These are phyloP conservation scores for Vitis cinerea DNA, from an alignment of 164 flowering plant genomes.

Conservation along the genomic window DNA sequence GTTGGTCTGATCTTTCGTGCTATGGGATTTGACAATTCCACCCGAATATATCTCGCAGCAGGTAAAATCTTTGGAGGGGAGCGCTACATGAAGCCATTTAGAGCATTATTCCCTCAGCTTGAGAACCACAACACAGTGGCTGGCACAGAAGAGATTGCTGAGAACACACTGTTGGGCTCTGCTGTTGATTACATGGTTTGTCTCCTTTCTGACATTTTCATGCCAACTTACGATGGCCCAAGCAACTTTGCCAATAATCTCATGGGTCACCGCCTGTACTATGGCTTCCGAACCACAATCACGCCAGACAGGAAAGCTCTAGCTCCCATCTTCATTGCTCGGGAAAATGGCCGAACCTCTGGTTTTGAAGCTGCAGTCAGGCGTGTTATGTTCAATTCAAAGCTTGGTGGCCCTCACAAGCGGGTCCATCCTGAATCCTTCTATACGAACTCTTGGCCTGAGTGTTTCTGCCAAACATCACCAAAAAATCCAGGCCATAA, in stretches of 20 bases:
- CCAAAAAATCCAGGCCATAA: conserved; percentile 61
- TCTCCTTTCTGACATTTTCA: conserved; percentile 88
- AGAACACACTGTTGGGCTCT: conserved; percentile 74
- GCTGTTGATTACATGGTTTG: conserved; percentile 99
- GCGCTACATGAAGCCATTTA: conserved; percentile 87
- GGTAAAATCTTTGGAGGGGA: conserved; percentile 97
- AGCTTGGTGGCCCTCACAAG: conserved; percentile 90
- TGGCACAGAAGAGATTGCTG: conserved; percentile 57
- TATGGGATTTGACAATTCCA: conserved; percentile 89
- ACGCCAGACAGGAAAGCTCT: conserved; percentile 90
- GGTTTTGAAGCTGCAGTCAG: conserved; percentile 85
- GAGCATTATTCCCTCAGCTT: conserved; percentile 82
- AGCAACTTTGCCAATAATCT: conserved; percentile 99
- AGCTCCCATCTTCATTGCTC: conserved; percentile 74
- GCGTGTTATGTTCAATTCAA: conserved; percentile 62
- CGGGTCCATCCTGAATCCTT: conserved; percentile 88
- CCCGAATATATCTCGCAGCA: conserved; percentile 92
- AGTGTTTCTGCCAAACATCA: conserved; percentile 83
- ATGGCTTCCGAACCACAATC: conserved; percentile 86
- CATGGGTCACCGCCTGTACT: conserved; percentile 91
- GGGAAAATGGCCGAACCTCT: conserved; percentile 64
- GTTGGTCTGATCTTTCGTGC: conserved; percentile 87
- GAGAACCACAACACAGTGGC: conserved; percentile 84
- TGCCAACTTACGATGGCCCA: conserved; percentile 99
- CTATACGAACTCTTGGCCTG: conserved; percentile 97